Conservation (phyloP, 495 filamentous ascomycete genomes). For the Podospora anserina region DNA sequence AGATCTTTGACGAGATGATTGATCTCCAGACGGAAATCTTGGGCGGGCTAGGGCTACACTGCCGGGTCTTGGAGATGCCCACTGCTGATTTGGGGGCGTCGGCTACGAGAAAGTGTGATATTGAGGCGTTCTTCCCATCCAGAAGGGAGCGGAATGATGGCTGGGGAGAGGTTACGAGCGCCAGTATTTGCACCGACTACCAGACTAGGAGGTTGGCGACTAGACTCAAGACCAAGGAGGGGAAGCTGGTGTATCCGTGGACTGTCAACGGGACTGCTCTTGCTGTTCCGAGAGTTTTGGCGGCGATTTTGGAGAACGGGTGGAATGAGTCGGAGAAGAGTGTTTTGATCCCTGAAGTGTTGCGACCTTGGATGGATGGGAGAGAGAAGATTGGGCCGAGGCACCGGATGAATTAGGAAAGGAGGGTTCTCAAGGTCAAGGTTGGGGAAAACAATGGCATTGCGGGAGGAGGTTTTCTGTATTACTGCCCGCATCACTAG, state of each 20-base stretch:
- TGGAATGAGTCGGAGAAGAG: constrained; percentile 66
- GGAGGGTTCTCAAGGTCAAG: constrained; percentile 8
- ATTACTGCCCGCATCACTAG: constrained; percentile 2
- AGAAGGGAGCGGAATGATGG: constrained; percentile 67
- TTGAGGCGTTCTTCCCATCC: constrained; percentile 91
- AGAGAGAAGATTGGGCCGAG: constrained; percentile 58
- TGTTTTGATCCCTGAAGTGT: constrained; percentile 70
- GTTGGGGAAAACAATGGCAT: constrained; percentile 1
- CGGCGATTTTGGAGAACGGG: constrained; percentile 89
- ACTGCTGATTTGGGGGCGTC: constrained; percentile 81
- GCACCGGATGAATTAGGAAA: constrained; percentile 15
- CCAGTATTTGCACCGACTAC: constrained; percentile 92
- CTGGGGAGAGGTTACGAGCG: constrained; percentile 91
- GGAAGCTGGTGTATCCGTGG: constrained; percentile 61
- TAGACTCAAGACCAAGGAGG: constrained; percentile 48
- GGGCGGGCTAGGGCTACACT: constrained; percentile 70
- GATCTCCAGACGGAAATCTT: constrained; percentile 82
- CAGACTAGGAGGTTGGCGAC: constrained; percentile 81
- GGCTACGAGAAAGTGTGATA: constrained; percentile 81
- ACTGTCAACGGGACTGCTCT: constrained; percentile 94
- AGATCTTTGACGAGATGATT: constrained; percentile 78
- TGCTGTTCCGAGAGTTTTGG: constrained; percentile 84
- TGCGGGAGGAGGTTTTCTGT: neutral
- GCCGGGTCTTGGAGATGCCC: constrained; percentile 91
- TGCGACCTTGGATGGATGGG: constrained; percentile 81